A percentile compares a stretch with the other conserved stretches of the same genome.
phyloP scores from a whole-genome alignment of 345 rosid genomes.

The Citrus mangshanensis region DNA sequence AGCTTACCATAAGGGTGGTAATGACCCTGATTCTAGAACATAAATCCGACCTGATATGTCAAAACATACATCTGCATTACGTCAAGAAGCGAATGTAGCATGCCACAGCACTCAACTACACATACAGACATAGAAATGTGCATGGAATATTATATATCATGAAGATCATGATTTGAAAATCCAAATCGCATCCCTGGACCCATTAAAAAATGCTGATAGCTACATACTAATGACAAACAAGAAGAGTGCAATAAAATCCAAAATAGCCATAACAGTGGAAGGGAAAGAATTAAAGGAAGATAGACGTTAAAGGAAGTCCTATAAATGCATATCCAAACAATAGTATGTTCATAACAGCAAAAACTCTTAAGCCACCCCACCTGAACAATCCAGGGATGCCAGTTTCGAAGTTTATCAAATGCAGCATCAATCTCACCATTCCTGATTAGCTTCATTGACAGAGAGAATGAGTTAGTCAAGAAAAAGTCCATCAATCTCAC shows the following conservation, averaged over 20 bases:
- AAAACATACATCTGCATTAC: not conserved
- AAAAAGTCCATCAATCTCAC: not conserved
- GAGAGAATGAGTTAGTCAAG: conserved; percentile 21
- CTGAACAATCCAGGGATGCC: conserved; percentile 87
- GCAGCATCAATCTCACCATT: conserved; percentile 81
- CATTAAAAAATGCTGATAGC: not conserved
- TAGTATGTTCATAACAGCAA: conserved; percentile 1
- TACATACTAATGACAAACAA: not conserved
- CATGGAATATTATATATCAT: too few species aligned
- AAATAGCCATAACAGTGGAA: not conserved
- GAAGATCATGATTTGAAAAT: not conserved
- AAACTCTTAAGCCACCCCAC: conserved; percentile 29
- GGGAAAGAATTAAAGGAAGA: not conserved
- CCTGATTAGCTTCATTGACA: conserved; percentile 62
- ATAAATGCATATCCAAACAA: not conserved
- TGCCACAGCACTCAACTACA: not conserved
- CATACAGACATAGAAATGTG: not conserved
- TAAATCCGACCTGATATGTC: not conserved
- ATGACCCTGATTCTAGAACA: not conserved
- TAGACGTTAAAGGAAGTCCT: not conserved
- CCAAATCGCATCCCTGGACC: not conserved
- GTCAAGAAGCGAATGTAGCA: not conserved
- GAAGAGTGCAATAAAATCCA: not conserved
- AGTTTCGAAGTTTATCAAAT: conserved; percentile 54
- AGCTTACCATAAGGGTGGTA: not conserved